Evolutionary conservation across 179 eudicot genomes (phyloP).

Genomic region (Silene coronaria): DNA sequence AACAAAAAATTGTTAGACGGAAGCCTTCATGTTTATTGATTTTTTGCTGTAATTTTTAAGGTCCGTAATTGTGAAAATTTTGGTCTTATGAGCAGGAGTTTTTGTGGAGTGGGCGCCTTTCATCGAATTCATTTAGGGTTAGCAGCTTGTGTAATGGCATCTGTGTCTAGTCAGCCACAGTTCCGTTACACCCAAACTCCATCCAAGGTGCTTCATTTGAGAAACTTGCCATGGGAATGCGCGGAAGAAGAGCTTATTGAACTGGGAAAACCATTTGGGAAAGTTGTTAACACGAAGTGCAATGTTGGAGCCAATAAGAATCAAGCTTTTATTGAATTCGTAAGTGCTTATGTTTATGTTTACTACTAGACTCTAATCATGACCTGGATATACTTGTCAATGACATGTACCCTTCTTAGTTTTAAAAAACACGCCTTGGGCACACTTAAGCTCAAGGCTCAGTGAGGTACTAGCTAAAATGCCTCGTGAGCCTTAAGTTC

Average conservation of each 20-base stretch:
- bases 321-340: constrained; percentile 98
- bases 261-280: constrained; percentile 93
- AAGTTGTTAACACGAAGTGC: constrained; percentile 96
- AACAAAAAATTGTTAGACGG: too few relatives aligned
- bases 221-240: constrained; percentile 99
- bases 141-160: constrained; percentile 50
- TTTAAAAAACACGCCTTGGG: not conserved
- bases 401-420: not conserved
- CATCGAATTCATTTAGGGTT: not conserved
- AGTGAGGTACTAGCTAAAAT: not conserved
- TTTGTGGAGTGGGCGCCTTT: not conserved
- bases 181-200: constrained; percentile 98
- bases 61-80: not conserved
- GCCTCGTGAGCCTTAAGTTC: not conserved
- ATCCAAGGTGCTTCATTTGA: constrained; percentile 95
- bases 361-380: not conserved
- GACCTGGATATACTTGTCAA: not conserved
- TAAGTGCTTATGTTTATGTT: constrained; percentile 44
- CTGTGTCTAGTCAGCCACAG: constrained; percentile 96
- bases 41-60: not conserved
- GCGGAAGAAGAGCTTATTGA: constrained; percentile 88
- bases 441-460: not conserved
- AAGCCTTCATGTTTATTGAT: too few relatives aligned
- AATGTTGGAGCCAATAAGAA: constrained; percentile 97
- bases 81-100: constrained; percentile 14